These are phyloP conservation scores for Blastocladiella emersonii DNA, from an alignment of 371 early-diverging fungal genomes.

Conservation along the genomic window DNA sequence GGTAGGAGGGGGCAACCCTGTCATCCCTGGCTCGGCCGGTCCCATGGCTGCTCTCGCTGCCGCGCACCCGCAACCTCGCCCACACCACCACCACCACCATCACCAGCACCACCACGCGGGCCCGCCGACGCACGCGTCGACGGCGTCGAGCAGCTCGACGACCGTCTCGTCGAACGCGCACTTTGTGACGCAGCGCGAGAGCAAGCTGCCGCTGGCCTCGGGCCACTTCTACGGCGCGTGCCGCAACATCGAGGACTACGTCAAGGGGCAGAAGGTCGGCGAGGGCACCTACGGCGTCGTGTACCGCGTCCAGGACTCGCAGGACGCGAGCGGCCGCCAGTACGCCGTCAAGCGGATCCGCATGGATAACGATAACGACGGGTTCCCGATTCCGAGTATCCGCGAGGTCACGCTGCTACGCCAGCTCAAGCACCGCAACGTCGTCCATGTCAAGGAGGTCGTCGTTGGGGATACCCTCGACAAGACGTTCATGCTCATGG, in stretches of 20 bases:
- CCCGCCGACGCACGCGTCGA: too few relatives aligned
- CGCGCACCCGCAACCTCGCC: too few relatives aligned
- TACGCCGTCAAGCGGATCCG: conserved; percentile 68
- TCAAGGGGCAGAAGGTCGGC: conserved; percentile 52
- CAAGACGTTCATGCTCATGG: conserved; percentile 60
- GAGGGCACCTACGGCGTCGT: conserved; percentile 84
- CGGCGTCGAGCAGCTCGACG: too few relatives aligned
- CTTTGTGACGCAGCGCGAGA: not conserved
- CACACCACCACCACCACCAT: too few relatives aligned
- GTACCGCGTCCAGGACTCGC: conserved; percentile 14
- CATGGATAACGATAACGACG: conserved; percentile 65
- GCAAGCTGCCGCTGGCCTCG: not conserved
- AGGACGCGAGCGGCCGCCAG: conserved; percentile 13
- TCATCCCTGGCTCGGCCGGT: too few relatives aligned
- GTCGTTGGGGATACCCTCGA: conserved; percentile 47
- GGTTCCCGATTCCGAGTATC: conserved; percentile 66
- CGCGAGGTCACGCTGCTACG: conserved; percentile 87
- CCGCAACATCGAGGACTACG: conserved; percentile 46
- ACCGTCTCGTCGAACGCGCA: too few relatives aligned
- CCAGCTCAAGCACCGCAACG: conserved; percentile 64
- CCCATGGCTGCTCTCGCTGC: too few relatives aligned
- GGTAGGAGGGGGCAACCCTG: too few relatives aligned
- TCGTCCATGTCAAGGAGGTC: conserved; percentile 72
- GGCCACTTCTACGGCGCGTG: conserved; percentile 36
- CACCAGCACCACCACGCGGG: too few relatives aligned